Conservation (phyloP, 2,329 filamentous ascomycete genomes). For the Diaporthe ilicicola region DNA sequence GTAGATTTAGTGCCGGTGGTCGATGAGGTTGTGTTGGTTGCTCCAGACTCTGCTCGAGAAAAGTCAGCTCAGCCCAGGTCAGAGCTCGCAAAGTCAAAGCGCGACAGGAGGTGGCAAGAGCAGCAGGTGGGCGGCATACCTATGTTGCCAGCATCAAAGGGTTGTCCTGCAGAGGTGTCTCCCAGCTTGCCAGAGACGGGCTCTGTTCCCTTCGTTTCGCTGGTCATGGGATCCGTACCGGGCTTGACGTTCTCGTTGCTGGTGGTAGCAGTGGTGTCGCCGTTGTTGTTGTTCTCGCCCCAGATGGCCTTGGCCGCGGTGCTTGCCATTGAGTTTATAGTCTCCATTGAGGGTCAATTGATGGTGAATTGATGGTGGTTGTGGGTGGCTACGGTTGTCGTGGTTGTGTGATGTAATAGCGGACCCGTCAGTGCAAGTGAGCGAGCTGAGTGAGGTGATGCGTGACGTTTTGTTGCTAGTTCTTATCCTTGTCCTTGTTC, state of each 20-base stretch:
- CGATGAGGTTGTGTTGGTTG: background rate
- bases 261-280: background rate
- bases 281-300: conserved; percentile 48
- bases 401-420: conserved; percentile 3
- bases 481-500: background rate
- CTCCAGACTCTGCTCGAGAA: conserved; percentile 1
- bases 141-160: conserved; percentile 82
- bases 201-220: conserved; percentile 57
- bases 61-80: background rate
- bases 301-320: conserved; percentile 58
- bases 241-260: conserved; percentile 38
- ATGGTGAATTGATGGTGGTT: background rate
- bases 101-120: no score
- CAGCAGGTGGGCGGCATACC: conserved; percentile 46
- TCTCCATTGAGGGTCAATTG: conserved; percentile 63
- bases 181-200: conserved; percentile 77
- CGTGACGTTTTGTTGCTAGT: conserved; percentile 18
- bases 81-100: background rate
- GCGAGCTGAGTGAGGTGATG: background rate
- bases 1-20: background rate
- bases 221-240: conserved; percentile 52
- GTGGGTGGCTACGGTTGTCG: background rate
- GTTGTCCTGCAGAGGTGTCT: conserved; percentile 72
- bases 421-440: background rate
- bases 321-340: conserved; percentile 65